Conservation (phyloP, 73 alveolate genomes). For the Breviolum minutum region DNA sequence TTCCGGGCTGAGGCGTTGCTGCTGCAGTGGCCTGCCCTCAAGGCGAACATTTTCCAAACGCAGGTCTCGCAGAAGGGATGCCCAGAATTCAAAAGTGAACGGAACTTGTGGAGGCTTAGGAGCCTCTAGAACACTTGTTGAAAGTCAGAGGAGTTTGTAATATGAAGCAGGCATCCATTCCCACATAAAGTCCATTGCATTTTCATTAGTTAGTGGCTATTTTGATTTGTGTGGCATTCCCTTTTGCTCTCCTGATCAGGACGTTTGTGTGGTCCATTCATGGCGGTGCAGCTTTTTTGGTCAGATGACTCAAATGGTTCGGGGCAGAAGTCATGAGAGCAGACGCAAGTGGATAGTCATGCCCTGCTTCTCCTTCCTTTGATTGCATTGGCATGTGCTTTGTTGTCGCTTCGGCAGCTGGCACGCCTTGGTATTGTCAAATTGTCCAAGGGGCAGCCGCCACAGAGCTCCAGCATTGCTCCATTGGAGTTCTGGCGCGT, state of each 20-base stretch:
- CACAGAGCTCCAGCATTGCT: conserved; percentile 24
- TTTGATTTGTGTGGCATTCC: not conserved
- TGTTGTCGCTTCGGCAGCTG: not conserved
- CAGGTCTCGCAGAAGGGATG: too few relatives aligned
- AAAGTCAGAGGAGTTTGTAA: too few relatives aligned
- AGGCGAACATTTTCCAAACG: not conserved
- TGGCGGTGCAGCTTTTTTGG: not conserved
- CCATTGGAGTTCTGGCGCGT: not conserved
- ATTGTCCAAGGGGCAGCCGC: conserved; percentile 27
- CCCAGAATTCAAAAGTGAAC: too few relatives aligned
- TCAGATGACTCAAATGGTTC: not conserved
- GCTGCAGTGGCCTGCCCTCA: conserved; percentile 24
- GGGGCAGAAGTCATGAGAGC: too few relatives aligned
- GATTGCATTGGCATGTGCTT: not conserved
- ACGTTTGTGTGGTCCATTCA: not conserved
- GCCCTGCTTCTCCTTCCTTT: too few relatives aligned
- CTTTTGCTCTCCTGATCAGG: not conserved
- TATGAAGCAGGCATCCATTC: too few relatives aligned
- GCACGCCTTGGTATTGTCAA: too few relatives aligned
- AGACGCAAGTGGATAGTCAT: too few relatives aligned
- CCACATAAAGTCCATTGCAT: too few relatives aligned
- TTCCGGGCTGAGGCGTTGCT: conserved; percentile 8
- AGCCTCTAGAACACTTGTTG: not conserved
- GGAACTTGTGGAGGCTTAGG: too few relatives aligned
- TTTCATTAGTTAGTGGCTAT: not conserved